Conservation (phyloP, 805 yeast species). For the Suhomyces sp. region DNA sequence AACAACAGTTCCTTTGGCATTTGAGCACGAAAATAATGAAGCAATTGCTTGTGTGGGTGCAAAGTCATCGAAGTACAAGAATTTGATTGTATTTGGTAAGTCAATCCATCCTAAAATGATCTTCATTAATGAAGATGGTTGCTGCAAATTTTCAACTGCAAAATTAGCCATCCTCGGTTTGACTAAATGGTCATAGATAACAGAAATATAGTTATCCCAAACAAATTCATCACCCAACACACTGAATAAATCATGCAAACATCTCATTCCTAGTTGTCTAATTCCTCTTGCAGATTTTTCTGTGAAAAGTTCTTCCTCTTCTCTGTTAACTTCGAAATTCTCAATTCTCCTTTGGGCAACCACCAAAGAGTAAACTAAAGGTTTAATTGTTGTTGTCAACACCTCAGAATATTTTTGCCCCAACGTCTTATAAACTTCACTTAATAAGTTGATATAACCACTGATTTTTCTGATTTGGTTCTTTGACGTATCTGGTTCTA, state of each 20-base stretch:
- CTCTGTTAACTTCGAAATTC: constrained; percentile 10
- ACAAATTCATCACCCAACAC: constrained; percentile 48
- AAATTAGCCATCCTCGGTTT: constrained; percentile 66
- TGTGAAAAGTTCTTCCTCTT: constrained; percentile 15
- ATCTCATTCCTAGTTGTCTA: constrained; percentile 67
- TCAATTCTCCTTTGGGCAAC: constrained; percentile 49
- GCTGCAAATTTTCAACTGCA: constrained; percentile 76
- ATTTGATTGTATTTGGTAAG: constrained; percentile 42
- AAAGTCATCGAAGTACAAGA: constrained; percentile 55
- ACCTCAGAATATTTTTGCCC: constrained; percentile 56
- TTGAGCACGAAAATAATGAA: constrained; percentile 48
- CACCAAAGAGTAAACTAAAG: constrained; percentile 55
- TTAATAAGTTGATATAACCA: constrained; percentile 66
- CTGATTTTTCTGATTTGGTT: constrained; percentile 47
- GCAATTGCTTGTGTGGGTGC: constrained; percentile 57
- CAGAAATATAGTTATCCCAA: constrained; percentile 54
- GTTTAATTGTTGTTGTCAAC: constrained; percentile 51
- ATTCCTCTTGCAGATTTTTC: constrained; percentile 54
- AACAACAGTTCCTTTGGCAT: constrained; percentile 69
- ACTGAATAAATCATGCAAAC: constrained; percentile 56
- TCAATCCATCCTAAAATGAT: constrained; percentile 58
- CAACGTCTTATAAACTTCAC: constrained; percentile 55
- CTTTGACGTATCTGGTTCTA: constrained; percentile 16
- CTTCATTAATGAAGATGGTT: constrained; percentile 73
- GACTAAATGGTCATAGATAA: constrained; percentile 55